These are phyloP conservation scores for Mortierella sp. DNA, from an alignment of 371 early-diverging fungal species.

Conservation along the genomic window DNA sequence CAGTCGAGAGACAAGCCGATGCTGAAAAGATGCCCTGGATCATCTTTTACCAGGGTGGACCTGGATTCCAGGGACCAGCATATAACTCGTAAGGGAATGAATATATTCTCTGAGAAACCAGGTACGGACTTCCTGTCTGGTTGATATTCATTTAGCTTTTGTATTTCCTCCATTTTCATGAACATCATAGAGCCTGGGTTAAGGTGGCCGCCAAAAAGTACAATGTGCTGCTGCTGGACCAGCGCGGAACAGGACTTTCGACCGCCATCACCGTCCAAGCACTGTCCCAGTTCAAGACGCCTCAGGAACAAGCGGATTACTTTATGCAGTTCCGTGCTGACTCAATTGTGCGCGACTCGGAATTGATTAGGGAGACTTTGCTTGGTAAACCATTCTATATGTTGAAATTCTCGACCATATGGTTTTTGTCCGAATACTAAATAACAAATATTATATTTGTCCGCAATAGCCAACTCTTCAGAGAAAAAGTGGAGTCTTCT, in stretches of 20 bases:
- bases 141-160: neutral
- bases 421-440: too few species aligned
- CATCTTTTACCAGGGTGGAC: slow-evolving; percentile 52
- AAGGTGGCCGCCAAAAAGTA: slow-evolving; percentile 70
- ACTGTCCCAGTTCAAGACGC: slow-evolving; percentile 57
- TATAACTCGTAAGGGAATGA: slow-evolving; percentile 37
- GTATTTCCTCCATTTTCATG: neutral
- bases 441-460: too few species aligned
- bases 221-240: slow-evolving; percentile 77
- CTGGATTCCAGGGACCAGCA: slow-evolving; percentile 53
- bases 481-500: slow-evolving; percentile 63
- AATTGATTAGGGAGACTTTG: slow-evolving; percentile 70
- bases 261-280: slow-evolving; percentile 69
- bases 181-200: slow-evolving; percentile 66
- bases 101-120: neutral
- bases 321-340: slow-evolving; percentile 79
- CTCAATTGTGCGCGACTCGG: slow-evolving; percentile 78
- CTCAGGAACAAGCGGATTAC: slow-evolving; percentile 70
- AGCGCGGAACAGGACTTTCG: slow-evolving; percentile 81
- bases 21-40: slow-evolving; percentile 54
- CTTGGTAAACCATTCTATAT: slow-evolving; percentile 29
- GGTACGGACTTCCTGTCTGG: neutral
- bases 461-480: slow-evolving; percentile 27
- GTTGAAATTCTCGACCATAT: too few species aligned
- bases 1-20: slow-evolving; percentile 37